A percentile compares a stretch with the other conserved stretches of the same genome.
Conservation (phyloP, 176 grass and related monocot genomes). For the Oropetium thomaeum region DNA sequence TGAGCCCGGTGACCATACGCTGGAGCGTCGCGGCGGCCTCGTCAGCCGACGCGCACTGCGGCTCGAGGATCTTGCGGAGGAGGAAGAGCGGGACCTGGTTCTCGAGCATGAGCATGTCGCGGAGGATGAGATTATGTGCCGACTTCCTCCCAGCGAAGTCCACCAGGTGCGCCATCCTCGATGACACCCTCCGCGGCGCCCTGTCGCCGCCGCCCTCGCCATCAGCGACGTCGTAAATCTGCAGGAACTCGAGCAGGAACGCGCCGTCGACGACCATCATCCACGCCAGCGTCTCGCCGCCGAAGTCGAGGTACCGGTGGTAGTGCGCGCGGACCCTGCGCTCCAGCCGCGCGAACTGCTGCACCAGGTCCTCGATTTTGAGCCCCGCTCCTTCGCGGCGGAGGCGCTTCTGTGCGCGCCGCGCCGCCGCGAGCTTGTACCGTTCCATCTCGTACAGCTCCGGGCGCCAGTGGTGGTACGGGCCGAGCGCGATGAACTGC, state of each 20-base stretch:
- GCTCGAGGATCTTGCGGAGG: conserved; percentile 58
- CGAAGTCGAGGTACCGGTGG: conserved; percentile 83
- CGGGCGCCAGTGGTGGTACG: conserved; percentile 76
- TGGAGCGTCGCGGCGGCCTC: conserved; percentile 38
- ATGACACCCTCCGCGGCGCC: conserved; percentile 45
- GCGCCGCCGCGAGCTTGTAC: conserved; percentile 71
- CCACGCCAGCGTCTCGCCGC: conserved; percentile 75
- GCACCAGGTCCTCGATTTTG: conserved; percentile 51
- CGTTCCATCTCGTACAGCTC: conserved; percentile 93
- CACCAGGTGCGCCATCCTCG: conserved; percentile 71
- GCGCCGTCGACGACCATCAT: conserved; percentile 87
- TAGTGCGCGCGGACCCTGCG: conserved; percentile 69
- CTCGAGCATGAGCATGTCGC: conserved; percentile 88
- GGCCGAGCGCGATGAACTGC: conserved; percentile 69
- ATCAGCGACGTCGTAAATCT: conserved; percentile 38
- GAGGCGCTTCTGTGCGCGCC: conserved; percentile 63
- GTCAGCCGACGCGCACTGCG: conserved; percentile 39
- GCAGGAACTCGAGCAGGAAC: conserved; percentile 85
- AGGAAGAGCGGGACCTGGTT: conserved; percentile 83
- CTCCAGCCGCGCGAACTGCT: conserved; percentile 55
- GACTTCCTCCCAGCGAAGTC: conserved; percentile 75
- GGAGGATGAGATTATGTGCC: conserved; percentile 53
- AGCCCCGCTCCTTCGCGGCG: background rate
- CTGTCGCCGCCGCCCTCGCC: background rate
- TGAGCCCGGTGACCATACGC: conserved; percentile 63